These are phyloP conservation scores for Aureobasidium melanogenum DNA, from an alignment of 2,329 filamentous ascomycete species.

Conservation along the genomic window DNA sequence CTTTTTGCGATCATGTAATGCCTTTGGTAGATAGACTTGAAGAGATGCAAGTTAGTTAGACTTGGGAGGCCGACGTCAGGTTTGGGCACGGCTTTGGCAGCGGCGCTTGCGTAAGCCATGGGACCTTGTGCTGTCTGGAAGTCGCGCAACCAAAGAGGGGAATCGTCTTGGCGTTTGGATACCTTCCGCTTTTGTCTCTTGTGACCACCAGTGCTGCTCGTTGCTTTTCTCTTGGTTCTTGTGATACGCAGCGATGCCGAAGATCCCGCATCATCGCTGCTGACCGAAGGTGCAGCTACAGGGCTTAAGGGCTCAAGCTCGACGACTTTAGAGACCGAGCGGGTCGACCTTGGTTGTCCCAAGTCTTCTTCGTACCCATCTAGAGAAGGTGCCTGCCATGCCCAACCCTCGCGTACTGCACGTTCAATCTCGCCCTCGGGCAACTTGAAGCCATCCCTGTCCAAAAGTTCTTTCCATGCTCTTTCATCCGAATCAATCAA, in stretches of 20 bases:
- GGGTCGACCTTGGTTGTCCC: constrained; percentile 41
- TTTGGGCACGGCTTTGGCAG: constrained; percentile 72
- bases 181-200: constrained; percentile 51
- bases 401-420: constrained; percentile 88
- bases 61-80: constrained; percentile 70
- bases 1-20: constrained; percentile 83
- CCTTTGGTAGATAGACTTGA: constrained; percentile 90
- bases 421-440: constrained; percentile 74
- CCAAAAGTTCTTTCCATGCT: constrained; percentile 89
- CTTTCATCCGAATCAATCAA: constrained; percentile 89
- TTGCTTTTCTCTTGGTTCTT: constrained; percentile 31
- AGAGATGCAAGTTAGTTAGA: constrained; percentile 78
- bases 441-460: constrained; percentile 70
- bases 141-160: constrained; percentile 39
- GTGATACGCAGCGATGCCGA: constrained; percentile 20
- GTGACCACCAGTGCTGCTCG: constrained; percentile 29
- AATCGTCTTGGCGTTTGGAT: constrained; percentile 32
- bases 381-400: constrained; percentile 73
- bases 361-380: constrained; percentile 76
- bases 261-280: constrained; percentile 17
- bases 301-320: constrained; percentile 1
- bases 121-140: constrained; percentile 63
- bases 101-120: constrained; percentile 75
- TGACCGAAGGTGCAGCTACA: constrained; percentile 6
- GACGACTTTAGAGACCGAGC: constrained; percentile 17